Base-by-base conservation (phyloP, 2,329 filamentous ascomycete genomes). In the Chrysosphaeria jannelii region DNA sequence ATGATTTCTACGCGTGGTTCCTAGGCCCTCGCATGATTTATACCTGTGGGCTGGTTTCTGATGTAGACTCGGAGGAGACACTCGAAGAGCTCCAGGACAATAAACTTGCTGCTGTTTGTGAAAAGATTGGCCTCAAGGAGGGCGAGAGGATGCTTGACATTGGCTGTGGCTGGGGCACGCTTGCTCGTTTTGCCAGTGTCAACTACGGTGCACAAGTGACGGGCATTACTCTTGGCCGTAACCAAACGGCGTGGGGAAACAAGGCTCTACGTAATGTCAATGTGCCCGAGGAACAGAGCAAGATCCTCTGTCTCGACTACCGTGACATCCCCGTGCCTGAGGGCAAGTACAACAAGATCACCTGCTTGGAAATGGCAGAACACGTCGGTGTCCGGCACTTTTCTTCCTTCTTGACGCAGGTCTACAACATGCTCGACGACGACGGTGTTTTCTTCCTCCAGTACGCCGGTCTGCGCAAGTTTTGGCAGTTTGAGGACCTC, bases 1-100 rank as follows among this genome's bases (percentile, higher is more conserved):
- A 97, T 44, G 85, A 93, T 48, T 90, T 91, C 51, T 97, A 97
- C 55, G 70, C 64, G 43, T 97, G 79, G 78, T 93, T 93, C 59
- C 62, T 93, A 31, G 85, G 85, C 30, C 81, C 81, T 28, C 79
- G 81, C 40, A 97, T 93, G 85, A 76, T 93, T 48, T 93, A 93
- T 54, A 97, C 85, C 24, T 88, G 75, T 23, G 85, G 85, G 37
- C 55, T 97, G 38, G 88, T 97, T 42, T 70, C 71, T 30, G 78
- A 93, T 45, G 61, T 74, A 44, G 65, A 68, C 46, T 58, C 56
- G 34, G 85, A 93, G 48, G 85, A 93, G 51, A 62, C 65, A 16
- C 68, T 97, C 13, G 85, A 97, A 50, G 58, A 93, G 49, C 61
- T 93, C 21, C 85, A 93, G 53, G 81, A 93, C 47, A 93, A 93